Evolutionary conservation across 2,329 filamentous ascomycete genomes (phyloP).

Genomic region (Penicillium sp.): DNA sequence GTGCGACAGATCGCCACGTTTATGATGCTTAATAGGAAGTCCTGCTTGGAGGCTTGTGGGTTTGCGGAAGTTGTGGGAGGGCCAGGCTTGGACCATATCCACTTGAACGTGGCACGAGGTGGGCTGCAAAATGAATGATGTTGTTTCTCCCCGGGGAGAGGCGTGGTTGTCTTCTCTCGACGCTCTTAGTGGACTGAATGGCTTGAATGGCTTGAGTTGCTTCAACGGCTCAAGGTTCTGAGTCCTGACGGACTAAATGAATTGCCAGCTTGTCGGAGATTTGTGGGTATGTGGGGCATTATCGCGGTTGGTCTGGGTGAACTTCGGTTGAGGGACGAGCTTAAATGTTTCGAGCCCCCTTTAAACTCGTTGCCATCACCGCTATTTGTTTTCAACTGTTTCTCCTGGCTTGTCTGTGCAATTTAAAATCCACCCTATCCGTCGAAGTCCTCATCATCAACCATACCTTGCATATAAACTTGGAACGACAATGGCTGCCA

Average conservation of each 20-base stretch:
- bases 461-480: background rate
- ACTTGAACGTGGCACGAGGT: background rate
- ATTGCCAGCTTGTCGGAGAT: background rate
- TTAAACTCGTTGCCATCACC: background rate
- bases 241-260: background rate
- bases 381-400: background rate
- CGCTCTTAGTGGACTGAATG: background rate
- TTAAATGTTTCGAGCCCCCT: background rate
- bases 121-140: background rate
- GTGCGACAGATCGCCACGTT: background rate
- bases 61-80: background rate
- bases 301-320: background rate
- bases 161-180: background rate
- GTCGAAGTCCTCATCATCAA: background rate
- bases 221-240: too few relatives aligned
- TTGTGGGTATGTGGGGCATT: background rate
- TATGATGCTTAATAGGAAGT: background rate
- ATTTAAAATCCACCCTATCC: too few relatives aligned
- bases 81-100: background rate
- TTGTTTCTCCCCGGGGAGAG: background rate
- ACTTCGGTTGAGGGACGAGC: background rate
- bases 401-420: background rate
- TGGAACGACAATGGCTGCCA: conserved; percentile 1
- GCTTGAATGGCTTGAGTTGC: background rate
- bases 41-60: background rate